Conservation (phyloP, 1,139 yeast genomes). For the Trichomonascaceae sp. region DNA sequence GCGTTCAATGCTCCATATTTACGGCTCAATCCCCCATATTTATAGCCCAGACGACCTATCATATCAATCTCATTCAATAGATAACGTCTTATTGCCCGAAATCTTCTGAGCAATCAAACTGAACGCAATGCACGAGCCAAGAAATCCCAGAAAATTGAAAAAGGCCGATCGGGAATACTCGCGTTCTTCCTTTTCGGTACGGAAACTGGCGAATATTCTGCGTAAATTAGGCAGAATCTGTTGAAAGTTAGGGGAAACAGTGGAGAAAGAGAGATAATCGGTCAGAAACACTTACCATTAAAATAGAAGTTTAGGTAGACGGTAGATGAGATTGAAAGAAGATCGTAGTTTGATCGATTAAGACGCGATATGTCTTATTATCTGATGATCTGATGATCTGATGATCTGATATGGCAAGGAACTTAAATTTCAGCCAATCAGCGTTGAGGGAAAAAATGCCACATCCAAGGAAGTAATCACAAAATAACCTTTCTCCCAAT, state of each 20-base stretch:
- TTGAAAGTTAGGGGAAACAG: slow-evolving; percentile 4
- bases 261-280: background rate
- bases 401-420: background rate
- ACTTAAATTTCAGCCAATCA: background rate
- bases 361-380: background rate
- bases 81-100: slow-evolving; percentile 16
- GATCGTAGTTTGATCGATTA: background rate
- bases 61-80: background rate
- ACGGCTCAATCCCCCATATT: background rate
- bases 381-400: background rate
- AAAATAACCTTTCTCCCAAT: background rate
- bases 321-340: background rate
- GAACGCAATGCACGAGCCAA: slow-evolving; percentile 74
- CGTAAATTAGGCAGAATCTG: slow-evolving; percentile 56
- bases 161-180: slow-evolving; percentile 73
- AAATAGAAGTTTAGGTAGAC: background rate
- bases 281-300: background rate
- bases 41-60: background rate
- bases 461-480: background rate
- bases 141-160: slow-evolving; percentile 71
- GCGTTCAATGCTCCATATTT: background rate
- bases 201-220: slow-evolving; percentile 70
- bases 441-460: background rate
- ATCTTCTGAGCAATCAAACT: slow-evolving; percentile 69
- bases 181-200: slow-evolving; percentile 83